Evolutionary conservation across 2,329 filamentous ascomycete genomes (phyloP), one percentile per base, ranked within the genome.

Genomic region (Acrodontium crateriforme): DNA sequence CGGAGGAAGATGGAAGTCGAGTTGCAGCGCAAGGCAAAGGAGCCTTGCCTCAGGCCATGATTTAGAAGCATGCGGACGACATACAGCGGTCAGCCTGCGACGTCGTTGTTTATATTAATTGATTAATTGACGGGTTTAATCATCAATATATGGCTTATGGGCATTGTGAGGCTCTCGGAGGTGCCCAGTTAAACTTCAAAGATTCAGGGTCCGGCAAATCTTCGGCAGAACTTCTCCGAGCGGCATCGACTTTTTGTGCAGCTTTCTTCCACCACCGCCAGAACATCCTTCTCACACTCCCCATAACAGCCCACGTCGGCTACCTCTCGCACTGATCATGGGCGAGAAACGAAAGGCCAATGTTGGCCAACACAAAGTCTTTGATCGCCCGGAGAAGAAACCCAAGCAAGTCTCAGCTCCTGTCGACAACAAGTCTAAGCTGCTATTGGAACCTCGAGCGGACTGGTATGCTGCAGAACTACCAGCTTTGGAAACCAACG

Each of bases 401-500:
- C 21, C 37, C 18, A 45, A 42, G 28, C 30, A 30, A 18, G 41
- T 52, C 22, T 35, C 41, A 4, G 34, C 32, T 10, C 34, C 35
- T 24, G 38, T 42, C 6, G 40, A 53, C 25, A 31, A 29, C 12
- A 36, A 44, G 21, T 28, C 21, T 30, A 37, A 34, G 25, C 31
- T 46, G 24, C 29, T 45, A 21, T 65, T 78, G 44, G 58, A 63
- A 37, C 71, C 74, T 28, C 64, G 71, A 43, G 65, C 74, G 12
- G 75, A 80, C 50, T 81, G 76, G 76, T 73, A 78, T 50, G 59
- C 67, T 17, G 62, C 65, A 29, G 52, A 64, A 36, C 57, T 78
- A 21, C 66, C 72, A 11, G 35, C 52, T n/a, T 53, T 77, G 18
- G 54, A 65, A 19, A 44, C 40, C 5, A 47, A 59, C 27, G 55